These are phyloP conservation scores for Cladophialophora carrionii DNA, from an alignment of 2,329 filamentous ascomycete species.

Conservation along the genomic window DNA sequence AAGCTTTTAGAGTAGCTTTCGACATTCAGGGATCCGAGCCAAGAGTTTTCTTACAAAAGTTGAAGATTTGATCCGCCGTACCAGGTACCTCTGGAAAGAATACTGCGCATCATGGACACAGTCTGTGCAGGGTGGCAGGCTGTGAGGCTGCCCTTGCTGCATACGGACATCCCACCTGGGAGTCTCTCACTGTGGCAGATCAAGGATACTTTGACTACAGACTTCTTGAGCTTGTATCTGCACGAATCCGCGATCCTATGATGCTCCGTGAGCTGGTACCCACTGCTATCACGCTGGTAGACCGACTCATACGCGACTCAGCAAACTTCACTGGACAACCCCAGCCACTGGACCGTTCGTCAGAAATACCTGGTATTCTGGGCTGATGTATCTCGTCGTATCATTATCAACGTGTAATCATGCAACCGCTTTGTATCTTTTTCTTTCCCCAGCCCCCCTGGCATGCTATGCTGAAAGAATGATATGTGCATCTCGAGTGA, in stretches of 20 bases:
- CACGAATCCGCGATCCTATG: background rate
- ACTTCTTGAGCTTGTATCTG: background rate
- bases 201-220: background rate
- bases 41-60: background rate
- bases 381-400: background rate
- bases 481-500: slow-evolving; percentile 1
- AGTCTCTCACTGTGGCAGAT: background rate
- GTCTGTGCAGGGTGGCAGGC: too few species aligned
- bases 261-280: background rate
- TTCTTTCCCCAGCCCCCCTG: slow-evolving; percentile 5
- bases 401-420: slow-evolving; percentile 1
- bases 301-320: background rate
- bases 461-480: slow-evolving; percentile 18
- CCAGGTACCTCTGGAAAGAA: background rate
- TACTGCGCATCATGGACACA: background rate
- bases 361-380: background rate
- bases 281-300: background rate
- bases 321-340: background rate
- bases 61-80: background rate
- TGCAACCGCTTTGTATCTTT: background rate
- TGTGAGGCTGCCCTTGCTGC: too few species aligned
- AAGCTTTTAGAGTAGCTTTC: background rate
- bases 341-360: background rate
- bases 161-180: background rate
- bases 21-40: background rate